Evolutionary conservation across 495 filamentous ascomycete species (phyloP), one percentile per base, ranked within the genome.

Genomic region (Aspergillus mulundensis): DNA sequence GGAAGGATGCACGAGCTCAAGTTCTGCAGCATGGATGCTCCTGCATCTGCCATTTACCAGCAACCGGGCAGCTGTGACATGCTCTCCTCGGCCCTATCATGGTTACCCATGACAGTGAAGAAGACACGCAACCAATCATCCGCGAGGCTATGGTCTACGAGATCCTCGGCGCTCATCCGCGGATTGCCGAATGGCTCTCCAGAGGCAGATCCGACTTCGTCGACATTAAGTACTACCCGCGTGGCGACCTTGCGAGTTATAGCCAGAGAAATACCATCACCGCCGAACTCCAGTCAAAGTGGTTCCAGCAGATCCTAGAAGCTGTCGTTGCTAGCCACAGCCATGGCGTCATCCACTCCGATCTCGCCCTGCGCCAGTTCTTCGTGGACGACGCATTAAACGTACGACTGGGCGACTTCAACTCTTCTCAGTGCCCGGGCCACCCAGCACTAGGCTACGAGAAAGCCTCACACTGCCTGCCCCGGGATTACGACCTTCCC

Each of bases 401-500:
- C 39, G 3, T 60, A 18, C 61, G 54, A 16, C 45, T 60, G 3
- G 57, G 61, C n/a, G 57, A 63, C 44, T 63, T 60, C 46, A 63
- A 58, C 32, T 51, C 61, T 12, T 60, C 57, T 11, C 61, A 63
- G 46, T 63, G 49, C 32, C 53, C 54, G 15, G 50, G 52, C 10
- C 32, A 60, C 47, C 50, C 24, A 15, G 50, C 57, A 10, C 39
- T 63, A 0, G 57, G 61, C 3, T 63, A 60, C 24, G 61, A 63
- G 45, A 63, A 63, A 25, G 57, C 57, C 49, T 52, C 57, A 1
- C 54, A 63, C 50, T 60, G 61, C 25, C 36, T 63, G 14, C 61
- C 54, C 2, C 19, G 57, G 4, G 57, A 60, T 36, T 60, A 60
- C 32, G 45, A 52, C 8, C 24, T 48, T 7, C 44, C 49, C 14